phyloP scores from a whole-genome alignment of 2,329 filamentous ascomycete species.

The Blumeria graminis region DNA sequence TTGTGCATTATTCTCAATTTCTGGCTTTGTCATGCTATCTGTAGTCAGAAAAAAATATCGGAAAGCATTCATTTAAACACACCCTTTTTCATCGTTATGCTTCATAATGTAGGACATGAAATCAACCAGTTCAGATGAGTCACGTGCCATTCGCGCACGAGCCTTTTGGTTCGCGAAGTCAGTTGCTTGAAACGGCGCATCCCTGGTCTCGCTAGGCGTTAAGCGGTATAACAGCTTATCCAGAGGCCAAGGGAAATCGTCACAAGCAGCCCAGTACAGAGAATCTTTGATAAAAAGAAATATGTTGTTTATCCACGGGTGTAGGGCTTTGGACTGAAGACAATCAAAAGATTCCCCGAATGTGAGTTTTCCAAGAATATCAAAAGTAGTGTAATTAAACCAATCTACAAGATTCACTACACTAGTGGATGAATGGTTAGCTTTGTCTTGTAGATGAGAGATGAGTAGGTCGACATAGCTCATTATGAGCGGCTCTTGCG shows the following conservation, averaged over 20 bases:
- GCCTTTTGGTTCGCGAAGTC: neutral
- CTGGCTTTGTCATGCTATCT: slow-evolving; percentile 2
- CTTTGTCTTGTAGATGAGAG: slow-evolving; percentile 11
- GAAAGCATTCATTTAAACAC: neutral
- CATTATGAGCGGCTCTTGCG: slow-evolving; percentile 12
- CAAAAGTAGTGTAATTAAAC: slow-evolving; percentile 17
- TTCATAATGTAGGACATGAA: slow-evolving; percentile 2
- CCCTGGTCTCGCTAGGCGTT: neutral
- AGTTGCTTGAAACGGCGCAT: neutral
- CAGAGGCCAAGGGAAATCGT: neutral
- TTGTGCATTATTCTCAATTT: slow-evolving; percentile 4
- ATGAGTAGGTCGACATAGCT: slow-evolving; percentile 3
- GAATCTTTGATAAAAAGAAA: neutral
- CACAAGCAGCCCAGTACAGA: neutral
- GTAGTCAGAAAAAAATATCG: neutral
- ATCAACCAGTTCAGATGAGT: neutral
- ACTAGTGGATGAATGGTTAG: neutral
- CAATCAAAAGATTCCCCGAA: slow-evolving; percentile 19
- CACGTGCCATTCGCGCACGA: neutral
- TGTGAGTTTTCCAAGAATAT: slow-evolving; percentile 19
- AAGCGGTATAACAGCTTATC: neutral
- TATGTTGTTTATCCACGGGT: slow-evolving; percentile 8
- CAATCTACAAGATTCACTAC: slow-evolving; percentile 7
- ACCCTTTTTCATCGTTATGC: slow-evolving; percentile 7
- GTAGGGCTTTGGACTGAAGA: slow-evolving; percentile 10